These are phyloP conservation scores for Ammopiptanthus mongolicus DNA, from an alignment of 306 rosid species.

Conservation along the genomic window DNA sequence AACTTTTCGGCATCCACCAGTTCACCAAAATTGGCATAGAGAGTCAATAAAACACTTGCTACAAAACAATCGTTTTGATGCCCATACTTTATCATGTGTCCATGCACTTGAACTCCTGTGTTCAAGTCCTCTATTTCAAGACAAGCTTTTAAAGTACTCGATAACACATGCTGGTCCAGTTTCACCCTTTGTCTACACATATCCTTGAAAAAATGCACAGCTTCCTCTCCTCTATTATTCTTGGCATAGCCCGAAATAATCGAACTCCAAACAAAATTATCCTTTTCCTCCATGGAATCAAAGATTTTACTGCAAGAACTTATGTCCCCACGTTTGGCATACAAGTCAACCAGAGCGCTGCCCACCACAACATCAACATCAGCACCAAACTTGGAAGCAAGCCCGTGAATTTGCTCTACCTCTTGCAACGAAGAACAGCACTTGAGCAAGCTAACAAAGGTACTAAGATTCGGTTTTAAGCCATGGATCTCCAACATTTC, in stretches of 20 bases:
- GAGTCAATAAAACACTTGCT: constrained; percentile 38
- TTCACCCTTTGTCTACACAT: constrained; percentile 42
- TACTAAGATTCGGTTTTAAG: constrained; percentile 34
- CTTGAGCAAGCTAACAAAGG: constrained; percentile 39
- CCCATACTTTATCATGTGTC: constrained; percentile 40
- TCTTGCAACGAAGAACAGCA: constrained; percentile 35
- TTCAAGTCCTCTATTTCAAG: constrained; percentile 31
- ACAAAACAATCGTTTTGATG: constrained; percentile 35
- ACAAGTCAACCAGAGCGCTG: constrained; percentile 43
- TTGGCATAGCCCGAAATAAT: constrained; percentile 43
- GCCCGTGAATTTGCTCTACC: constrained; percentile 40
- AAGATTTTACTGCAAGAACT: constrained; percentile 35
- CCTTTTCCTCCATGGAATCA: constrained; percentile 46
- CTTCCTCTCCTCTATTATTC: constrained; percentile 43
- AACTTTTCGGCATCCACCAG: constrained; percentile 36
- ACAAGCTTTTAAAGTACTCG: constrained; percentile 50
- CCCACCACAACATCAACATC: constrained; percentile 42
- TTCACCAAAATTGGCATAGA: constrained; percentile 35
- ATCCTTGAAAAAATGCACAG: constrained; percentile 35
- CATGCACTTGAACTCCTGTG: constrained; percentile 43
- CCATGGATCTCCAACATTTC: constrained; percentile 38
- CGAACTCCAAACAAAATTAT: constrained; percentile 46
- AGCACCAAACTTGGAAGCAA: constrained; percentile 37
- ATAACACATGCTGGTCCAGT: constrained; percentile 42
- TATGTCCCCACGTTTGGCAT: constrained; percentile 39